Evolutionary conservation across 2,329 filamentous ascomycete species (phyloP).

Genomic region (Leptosphaerulina australis): DNA sequence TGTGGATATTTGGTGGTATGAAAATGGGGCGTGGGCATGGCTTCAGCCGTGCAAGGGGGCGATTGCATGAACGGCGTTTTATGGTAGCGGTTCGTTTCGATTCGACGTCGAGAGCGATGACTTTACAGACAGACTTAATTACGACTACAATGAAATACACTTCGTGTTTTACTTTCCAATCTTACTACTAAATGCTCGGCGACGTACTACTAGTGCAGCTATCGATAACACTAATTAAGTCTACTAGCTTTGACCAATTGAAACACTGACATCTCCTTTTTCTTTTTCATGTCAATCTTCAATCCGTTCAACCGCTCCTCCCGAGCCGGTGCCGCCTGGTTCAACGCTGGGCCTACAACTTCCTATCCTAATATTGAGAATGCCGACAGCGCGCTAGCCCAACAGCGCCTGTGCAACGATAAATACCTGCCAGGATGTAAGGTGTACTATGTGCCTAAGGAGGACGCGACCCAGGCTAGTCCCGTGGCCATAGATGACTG

Average conservation of each 20-base stretch:
- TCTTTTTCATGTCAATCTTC: slow-evolving; percentile 5
- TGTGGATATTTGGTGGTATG: slow-evolving; percentile 27
- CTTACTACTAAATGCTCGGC: background rate
- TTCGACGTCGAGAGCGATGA: background rate
- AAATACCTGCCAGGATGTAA: slow-evolving; percentile 28
- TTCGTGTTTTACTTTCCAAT: background rate
- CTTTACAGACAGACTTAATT: slow-evolving; percentile 6
- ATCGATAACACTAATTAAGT: slow-evolving; percentile 14
- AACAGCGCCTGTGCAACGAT: slow-evolving; percentile 26
- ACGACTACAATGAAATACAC: slow-evolving; percentile 1
- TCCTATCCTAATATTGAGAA: slow-evolving; percentile 30
- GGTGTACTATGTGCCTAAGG: slow-evolving; percentile 32
- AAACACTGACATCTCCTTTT: background rate
- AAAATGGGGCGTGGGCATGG: slow-evolving; percentile 3
- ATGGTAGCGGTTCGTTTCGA: slow-evolving; percentile 1
- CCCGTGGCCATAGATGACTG: slow-evolving; percentile 35
- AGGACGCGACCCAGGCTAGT: slow-evolving; percentile 26
- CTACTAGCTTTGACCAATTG: background rate
- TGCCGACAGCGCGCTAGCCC: slow-evolving; percentile 16
- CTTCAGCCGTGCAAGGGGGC: slow-evolving; percentile 1
- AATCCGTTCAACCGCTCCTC: slow-evolving; percentile 31
- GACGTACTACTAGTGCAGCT: slow-evolving; percentile 6
- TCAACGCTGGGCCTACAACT: slow-evolving; percentile 27
- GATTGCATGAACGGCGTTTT: slow-evolving; percentile 13
- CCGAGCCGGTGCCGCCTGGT: slow-evolving; percentile 31